Evolutionary conservation across 192 early-diverging fungal genomes (phyloP), one percentile per base, ranked within the genome.

Genomic region (Coemansia javaensis): DNA sequence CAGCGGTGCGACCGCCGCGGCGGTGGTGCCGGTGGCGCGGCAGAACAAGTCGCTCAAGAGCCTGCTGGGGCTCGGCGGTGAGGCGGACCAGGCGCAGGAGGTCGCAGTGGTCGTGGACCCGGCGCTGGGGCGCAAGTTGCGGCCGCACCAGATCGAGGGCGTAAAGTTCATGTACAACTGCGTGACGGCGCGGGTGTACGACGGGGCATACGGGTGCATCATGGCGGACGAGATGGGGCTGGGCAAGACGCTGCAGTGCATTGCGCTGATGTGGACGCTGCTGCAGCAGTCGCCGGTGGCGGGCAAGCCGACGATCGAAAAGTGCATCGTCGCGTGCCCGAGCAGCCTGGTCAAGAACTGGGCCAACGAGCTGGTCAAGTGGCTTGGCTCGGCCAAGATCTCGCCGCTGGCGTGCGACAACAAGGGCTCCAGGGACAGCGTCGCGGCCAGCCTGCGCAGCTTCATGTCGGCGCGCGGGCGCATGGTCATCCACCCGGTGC

Each of bases 151-250:
- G 56, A 79, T 97, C 21, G 94, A 98, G 47, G 97, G 97, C 25
- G 92, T 99, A 3, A 70, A 81, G 51, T 99, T 99, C 57, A 67
- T 99, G 53, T 99, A 90, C 76, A 82, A 89, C 27, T 99, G 97
- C 69, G 82, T 86, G 0, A 97, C 90, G 12, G 95, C 91, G n/a
- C 55, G 50, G 18, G 80, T 82, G 13, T 70, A 81, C 24, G 68
- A 80, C 18, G 77, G 85, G 56, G 87, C 88, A 1, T 89, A 79
- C 59, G 97, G 94, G 51, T 95, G 91, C 50, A 99, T 99, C 42
- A 97, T 98, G 93, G 97, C 97, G 1, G 97, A 99, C 69, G n/a
- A n/a, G n/a, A n/a, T n/a, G n/a, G n/a, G n/a, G 97, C 60, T 91
- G 17, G 89, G 90, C 22, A 91, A 91, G 61, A 90, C 90, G 3